phyloP scores from a whole-genome alignment of 2,329 filamentous ascomycete species.

The Aspergillus eucalypticola region DNA sequence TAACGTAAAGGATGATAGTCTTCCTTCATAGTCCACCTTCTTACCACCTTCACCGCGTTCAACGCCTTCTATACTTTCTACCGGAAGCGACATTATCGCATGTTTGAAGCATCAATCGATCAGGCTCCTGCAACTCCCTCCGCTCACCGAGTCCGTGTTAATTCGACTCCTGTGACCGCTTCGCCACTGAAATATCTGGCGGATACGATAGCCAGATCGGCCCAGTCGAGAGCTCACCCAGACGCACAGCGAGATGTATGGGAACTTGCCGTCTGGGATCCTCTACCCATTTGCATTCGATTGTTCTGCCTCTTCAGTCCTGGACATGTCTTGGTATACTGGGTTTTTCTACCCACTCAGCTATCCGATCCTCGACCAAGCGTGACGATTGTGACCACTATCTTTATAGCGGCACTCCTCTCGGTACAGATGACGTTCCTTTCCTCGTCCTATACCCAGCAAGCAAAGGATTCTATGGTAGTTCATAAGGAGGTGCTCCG shows the following conservation, averaged over 20 bases:
- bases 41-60: conserved; percentile 65
- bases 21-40: conserved; percentile 68
- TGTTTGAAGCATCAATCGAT: conserved; percentile 87
- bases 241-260: conserved; percentile 78
- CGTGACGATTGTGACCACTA: conserved; percentile 77
- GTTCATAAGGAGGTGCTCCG: conserved; percentile 90
- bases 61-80: conserved; percentile 83
- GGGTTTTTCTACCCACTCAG: conserved; percentile 78
- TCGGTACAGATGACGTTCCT: conserved; percentile 76
- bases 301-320: conserved; percentile 92
- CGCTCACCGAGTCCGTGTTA: conserved; percentile 82
- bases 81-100: conserved; percentile 79
- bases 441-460: conserved; percentile 73
- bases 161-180: conserved; percentile 74
- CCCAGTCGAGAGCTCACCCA: conserved; percentile 81
- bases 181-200: conserved; percentile 77
- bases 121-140: conserved; percentile 75
- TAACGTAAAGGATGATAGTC: conserved; percentile 50
- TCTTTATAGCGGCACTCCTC: conserved; percentile 73
- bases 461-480: conserved; percentile 78
- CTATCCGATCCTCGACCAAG: conserved; percentile 77
- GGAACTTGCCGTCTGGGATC: conserved; percentile 94
- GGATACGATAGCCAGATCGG: conserved; percentile 67
- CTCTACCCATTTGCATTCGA: conserved; percentile 76
- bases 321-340: conserved; percentile 87